phyloP scores from a whole-genome alignment of 345 rosid species.

The Schrenkiella parvula region DNA sequence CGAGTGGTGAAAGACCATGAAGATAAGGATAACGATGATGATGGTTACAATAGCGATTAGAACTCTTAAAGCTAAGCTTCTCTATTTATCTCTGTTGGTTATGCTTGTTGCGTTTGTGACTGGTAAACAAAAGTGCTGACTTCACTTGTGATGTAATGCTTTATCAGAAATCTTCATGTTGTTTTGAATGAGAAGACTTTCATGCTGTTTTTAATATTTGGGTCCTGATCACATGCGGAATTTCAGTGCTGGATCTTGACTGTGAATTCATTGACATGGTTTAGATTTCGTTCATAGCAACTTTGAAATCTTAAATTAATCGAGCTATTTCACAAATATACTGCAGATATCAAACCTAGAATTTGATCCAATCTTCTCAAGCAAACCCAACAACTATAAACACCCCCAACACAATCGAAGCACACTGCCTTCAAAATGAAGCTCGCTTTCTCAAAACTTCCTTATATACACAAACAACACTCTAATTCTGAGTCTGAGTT shows the following conservation, averaged over 20 bases:
- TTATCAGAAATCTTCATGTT: neutral
- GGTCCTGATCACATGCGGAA: neutral
- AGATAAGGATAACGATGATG: slow-evolving; percentile 51
- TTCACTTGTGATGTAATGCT: slow-evolving; percentile 16
- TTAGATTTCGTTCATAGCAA: slow-evolving; percentile 10
- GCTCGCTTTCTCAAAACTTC: slow-evolving; percentile 28
- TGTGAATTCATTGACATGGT: neutral
- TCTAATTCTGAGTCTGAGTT: slow-evolving; percentile 11
- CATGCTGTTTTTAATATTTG: neutral
- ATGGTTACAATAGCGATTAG: slow-evolving; percentile 82
- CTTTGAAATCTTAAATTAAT: neutral
- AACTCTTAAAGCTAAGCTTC: neutral
- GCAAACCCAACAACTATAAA: slow-evolving; percentile 27
- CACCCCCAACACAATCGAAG: slow-evolving; percentile 14
- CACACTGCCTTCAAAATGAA: slow-evolving; percentile 21
- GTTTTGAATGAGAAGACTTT: neutral
- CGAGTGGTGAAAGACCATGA: slow-evolving; percentile 83
- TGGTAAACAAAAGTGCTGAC: neutral
- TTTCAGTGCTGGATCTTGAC: neutral
- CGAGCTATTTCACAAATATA: slow-evolving; percentile 20
- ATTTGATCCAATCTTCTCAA: slow-evolving; percentile 11
- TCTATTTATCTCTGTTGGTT: neutral
- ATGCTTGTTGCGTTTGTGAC: slow-evolving; percentile 12
- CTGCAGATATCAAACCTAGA: slow-evolving; percentile 10
- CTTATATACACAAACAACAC: slow-evolving; percentile 28